Evolutionary conservation across 768 basidiomycete species (phyloP).

Genomic region (Termitomyces sp.): DNA sequence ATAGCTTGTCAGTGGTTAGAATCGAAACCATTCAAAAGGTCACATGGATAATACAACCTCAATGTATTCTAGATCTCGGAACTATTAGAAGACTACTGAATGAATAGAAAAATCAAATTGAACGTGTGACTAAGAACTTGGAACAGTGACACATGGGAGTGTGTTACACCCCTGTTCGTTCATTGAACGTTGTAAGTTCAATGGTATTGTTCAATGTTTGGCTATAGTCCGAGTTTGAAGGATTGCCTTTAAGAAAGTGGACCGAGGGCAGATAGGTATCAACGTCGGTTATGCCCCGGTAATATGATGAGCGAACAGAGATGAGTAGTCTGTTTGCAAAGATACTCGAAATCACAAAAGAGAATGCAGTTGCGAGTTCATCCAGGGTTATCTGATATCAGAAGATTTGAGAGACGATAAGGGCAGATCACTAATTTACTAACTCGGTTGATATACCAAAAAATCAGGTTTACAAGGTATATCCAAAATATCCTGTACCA

Average conservation of each 20-base stretch:
- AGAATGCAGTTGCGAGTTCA: constrained; percentile 24
- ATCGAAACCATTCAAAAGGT: too few species aligned
- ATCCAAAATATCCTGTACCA: constrained; percentile 24
- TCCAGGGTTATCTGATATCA: constrained; percentile 20
- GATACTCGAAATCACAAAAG: constrained; percentile 22
- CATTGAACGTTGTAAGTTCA: constrained; percentile 15
- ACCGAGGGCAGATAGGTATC: constrained; percentile 16
- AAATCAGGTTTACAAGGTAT: constrained; percentile 23
- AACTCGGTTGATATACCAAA: constrained; percentile 27
- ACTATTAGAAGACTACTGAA: too few species aligned
- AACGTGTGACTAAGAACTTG: too few species aligned
- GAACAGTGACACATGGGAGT: neutral
- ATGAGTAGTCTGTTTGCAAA: constrained; percentile 25
- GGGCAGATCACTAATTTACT: neutral
- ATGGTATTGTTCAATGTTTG: constrained; percentile 10
- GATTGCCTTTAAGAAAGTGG: constrained; percentile 7
- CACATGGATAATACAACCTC: too few species aligned
- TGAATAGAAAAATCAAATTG: too few species aligned
- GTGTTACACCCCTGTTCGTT: constrained; percentile 14
- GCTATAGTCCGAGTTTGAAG: neutral
- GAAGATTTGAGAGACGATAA: neutral
- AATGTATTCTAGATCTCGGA: too few species aligned
- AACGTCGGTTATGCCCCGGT: constrained; percentile 9
- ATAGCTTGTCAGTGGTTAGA: too few species aligned
- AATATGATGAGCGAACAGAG: constrained; percentile 19